Conservation (phyloP, 495 filamentous ascomycete species). For the Aspergillus ostianus region DNA sequence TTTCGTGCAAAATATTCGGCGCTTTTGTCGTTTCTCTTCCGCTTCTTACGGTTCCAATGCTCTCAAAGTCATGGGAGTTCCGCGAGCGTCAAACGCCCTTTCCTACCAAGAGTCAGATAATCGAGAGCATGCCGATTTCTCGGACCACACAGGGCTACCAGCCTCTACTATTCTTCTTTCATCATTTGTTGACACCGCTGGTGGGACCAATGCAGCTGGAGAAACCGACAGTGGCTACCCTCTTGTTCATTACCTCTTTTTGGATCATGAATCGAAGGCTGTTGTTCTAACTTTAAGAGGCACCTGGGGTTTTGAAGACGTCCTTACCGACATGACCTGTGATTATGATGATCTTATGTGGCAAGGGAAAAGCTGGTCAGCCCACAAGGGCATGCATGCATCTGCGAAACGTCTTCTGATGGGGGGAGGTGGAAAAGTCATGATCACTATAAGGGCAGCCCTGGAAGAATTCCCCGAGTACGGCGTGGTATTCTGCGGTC, state of each 20-base stretch:
- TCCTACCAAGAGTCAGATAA: constrained; percentile 44
- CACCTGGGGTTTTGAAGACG: constrained; percentile 77
- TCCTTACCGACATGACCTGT: constrained; percentile 78
- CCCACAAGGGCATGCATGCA: constrained; percentile 82
- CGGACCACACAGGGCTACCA: constrained; percentile 66
- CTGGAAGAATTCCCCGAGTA: constrained; percentile 70
- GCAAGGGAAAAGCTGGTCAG: constrained; percentile 65
- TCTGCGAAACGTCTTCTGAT: constrained; percentile 69
- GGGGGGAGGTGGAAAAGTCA: constrained; percentile 61
- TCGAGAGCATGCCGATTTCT: constrained; percentile 69
- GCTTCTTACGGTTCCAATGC: constrained; percentile 74
- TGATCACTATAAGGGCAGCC: constrained; percentile 67
- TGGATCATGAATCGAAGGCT: constrained; percentile 76
- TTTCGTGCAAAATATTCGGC: constrained; percentile 67
- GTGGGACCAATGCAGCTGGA: constrained; percentile 69
- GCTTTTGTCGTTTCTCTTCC: constrained; percentile 75
- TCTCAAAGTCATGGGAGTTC: constrained; percentile 67
- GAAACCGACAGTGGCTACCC: constrained; percentile 72
- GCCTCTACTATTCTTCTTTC: constrained; percentile 69
- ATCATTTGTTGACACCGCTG: constrained; percentile 72
- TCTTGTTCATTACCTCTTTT: constrained; percentile 73
- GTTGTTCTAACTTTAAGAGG: constrained; percentile 75
- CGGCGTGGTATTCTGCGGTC: constrained; percentile 72
- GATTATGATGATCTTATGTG: constrained; percentile 73
- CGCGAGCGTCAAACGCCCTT: constrained; percentile 42